Percentiles rank a stretch among this genome's conserved stretches.
phyloP scores from a whole-genome alignment of 345 rosid genomes.

The Hypericum perforatum region DNA sequence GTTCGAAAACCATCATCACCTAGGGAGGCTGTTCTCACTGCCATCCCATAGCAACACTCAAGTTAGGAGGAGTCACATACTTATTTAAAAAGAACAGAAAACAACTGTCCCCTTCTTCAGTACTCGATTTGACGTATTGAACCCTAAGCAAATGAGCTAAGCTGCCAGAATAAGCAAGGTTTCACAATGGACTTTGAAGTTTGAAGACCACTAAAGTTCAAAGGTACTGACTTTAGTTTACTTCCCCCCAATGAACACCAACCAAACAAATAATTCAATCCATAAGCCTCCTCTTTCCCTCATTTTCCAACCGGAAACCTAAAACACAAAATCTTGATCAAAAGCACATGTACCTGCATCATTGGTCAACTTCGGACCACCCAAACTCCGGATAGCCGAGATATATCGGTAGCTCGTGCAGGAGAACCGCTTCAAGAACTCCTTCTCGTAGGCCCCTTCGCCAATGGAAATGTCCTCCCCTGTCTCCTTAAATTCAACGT shows the following conservation, averaged over 20 bases:
- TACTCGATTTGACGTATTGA: too few relatives aligned
- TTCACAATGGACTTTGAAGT: too few relatives aligned
- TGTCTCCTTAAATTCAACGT: slow-evolving; percentile 36
- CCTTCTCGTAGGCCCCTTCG: slow-evolving; percentile 19
- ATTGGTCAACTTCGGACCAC: slow-evolving; percentile 42
- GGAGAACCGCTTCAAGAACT: slow-evolving; percentile 41
- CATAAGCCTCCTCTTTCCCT: too few relatives aligned
- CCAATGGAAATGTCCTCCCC: slow-evolving; percentile 22
- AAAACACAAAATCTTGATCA: not conserved
- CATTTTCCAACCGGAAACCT: too few relatives aligned
- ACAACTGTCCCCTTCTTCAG: too few relatives aligned
- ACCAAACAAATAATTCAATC: too few relatives aligned
- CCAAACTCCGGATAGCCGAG: slow-evolving; percentile 28
- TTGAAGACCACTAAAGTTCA: too few relatives aligned
- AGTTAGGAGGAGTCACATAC: not conserved
- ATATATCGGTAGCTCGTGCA: too few relatives aligned
- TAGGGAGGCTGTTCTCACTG: slow-evolving; percentile 42
- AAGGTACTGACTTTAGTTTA: too few relatives aligned
- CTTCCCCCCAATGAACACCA: too few relatives aligned
- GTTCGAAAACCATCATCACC: slow-evolving; percentile 33
- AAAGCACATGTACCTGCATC: slow-evolving; percentile 29
- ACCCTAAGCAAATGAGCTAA: too few relatives aligned
- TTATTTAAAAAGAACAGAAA: not conserved
- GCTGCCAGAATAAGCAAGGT: too few relatives aligned
- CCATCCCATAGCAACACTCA: slow-evolving; percentile 17